phyloP scores from a whole-genome alignment of 106 monocot species.

The Allium sativum region DNA sequence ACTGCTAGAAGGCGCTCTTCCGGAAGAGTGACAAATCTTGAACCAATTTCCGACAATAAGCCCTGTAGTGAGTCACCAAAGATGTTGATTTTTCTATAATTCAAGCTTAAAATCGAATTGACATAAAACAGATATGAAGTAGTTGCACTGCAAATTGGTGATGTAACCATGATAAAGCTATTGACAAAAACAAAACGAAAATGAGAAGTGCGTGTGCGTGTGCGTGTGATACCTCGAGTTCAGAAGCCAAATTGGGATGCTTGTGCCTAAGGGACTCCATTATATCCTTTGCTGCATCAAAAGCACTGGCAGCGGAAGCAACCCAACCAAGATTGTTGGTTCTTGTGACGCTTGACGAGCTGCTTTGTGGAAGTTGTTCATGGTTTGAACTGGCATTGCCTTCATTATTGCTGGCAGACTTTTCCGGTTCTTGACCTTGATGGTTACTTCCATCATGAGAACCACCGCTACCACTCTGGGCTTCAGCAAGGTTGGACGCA shows the following conservation, averaged over 20 bases:
- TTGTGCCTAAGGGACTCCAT: slow-evolving; percentile 98
- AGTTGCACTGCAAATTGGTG: not conserved
- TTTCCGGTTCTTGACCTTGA: slow-evolving; percentile 71
- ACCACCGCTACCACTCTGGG: slow-evolving; percentile 36
- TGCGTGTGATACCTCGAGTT: slow-evolving; percentile 66
- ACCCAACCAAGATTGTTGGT: slow-evolving; percentile 43
- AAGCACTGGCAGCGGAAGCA: slow-evolving; percentile 77
- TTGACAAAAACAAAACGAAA: not conserved
- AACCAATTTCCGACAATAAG: slow-evolving; percentile 95
- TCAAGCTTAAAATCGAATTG: not conserved
- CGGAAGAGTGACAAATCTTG: slow-evolving; percentile 97
- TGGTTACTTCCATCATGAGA: slow-evolving; percentile 73
- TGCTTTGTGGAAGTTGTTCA: slow-evolving; percentile 52
- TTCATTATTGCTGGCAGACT: slow-evolving; percentile 29
- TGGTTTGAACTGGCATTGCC: slow-evolving; percentile 34
- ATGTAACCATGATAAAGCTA: not conserved
- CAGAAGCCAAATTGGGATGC: slow-evolving; percentile 82
- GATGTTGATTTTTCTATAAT: too few relatives aligned
- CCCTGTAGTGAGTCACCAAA: slow-evolving; percentile 16
- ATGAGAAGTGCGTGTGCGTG: too few relatives aligned
- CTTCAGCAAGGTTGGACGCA: slow-evolving; percentile 34
- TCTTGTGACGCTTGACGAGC: slow-evolving; percentile 29
- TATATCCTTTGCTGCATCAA: slow-evolving; percentile 98
- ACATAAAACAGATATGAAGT: not conserved
- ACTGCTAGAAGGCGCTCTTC: slow-evolving; percentile 97